Evolutionary conservation across 352 stramenopile genomes (phyloP), one percentile per base, ranked within the genome.

Genomic region (Salisapilia sapeloensis): DNA sequence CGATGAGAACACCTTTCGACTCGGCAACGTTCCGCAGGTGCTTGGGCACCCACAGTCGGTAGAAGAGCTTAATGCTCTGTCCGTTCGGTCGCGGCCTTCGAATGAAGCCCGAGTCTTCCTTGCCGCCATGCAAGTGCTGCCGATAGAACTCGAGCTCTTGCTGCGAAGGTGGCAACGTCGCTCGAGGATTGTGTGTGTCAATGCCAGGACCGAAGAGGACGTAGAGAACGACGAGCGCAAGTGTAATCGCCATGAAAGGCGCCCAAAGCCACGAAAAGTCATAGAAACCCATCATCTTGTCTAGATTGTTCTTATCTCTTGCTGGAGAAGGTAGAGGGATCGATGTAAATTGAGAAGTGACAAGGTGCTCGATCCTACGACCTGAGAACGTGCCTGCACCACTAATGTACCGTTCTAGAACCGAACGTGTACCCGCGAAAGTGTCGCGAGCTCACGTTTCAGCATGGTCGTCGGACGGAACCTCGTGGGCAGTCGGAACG

Each of bases 391-490:
- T n/a, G n/a, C n/a, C n/a, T n/a, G n/a, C n/a, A n/a, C n/a, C n/a
- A n/a, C n/a, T n/a, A n/a, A n/a, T n/a, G n/a, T n/a, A n/a, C n/a
- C n/a, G n/a, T n/a, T n/a, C n/a, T n/a, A n/a, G n/a, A n/a, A n/a
- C n/a, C n/a, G n/a, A n/a, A n/a, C n/a, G n/a, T n/a, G n/a, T n/a
- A n/a, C n/a, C n/a, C n/a, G n/a, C n/a, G n/a, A n/a, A n/a, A n/a
- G n/a, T n/a, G n/a, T n/a, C n/a, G n/a, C n/a, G n/a, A n/a, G n/a
- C n/a, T n/a, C n/a, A n/a, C n/a, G n/a, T n/a, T n/a, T n/a, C n/a
- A 12, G n/a, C 28, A 44, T 63, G 23, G 31, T 69, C 8, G 60
- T 61, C 23, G 71, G 71, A 18, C 80, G 79, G 60, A 87, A 87
- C 50, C 26, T 70, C 21, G 62, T 65, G 3, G 71, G 71, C 32